A percentile compares a stretch with the other conserved stretches of the same genome.
Conservation (phyloP, 2,329 filamentous ascomycete genomes). For the Periconia sp. region DNA sequence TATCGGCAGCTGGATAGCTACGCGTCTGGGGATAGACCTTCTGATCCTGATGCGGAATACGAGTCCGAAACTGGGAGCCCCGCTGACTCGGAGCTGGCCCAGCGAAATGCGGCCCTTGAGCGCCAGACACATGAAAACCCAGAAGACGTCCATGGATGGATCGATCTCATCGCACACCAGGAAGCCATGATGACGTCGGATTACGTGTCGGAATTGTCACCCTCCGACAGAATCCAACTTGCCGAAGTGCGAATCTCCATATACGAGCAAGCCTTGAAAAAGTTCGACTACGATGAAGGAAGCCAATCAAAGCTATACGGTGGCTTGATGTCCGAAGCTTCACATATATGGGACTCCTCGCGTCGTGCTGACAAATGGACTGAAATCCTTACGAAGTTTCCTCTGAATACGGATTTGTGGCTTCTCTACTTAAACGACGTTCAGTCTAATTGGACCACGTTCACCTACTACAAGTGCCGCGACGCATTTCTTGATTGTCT, state of each 20-base stretch:
- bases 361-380: slow-evolving; percentile 67
- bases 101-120: slow-evolving; percentile 63
- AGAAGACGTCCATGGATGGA: slow-evolving; percentile 70
- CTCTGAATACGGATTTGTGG: slow-evolving; percentile 68
- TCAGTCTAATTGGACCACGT: slow-evolving; percentile 67
- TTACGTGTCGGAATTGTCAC: slow-evolving; percentile 50
- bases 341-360: slow-evolving; percentile 70
- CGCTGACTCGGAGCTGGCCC: slow-evolving; percentile 40
- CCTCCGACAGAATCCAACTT: slow-evolving; percentile 67
- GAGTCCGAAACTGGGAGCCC: slow-evolving; percentile 23
- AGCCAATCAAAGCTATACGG: slow-evolving; percentile 64
- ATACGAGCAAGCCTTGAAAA: slow-evolving; percentile 73
- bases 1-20: slow-evolving; percentile 43
- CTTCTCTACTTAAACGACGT: slow-evolving; percentile 69
- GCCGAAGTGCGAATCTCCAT: slow-evolving; percentile 80
- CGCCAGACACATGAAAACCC: slow-evolving; percentile 67
- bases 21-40: slow-evolving; percentile 9
- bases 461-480: slow-evolving; percentile 69
- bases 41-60: slow-evolving; percentile 43
- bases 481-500: slow-evolving; percentile 62
- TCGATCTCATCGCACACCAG: slow-evolving; percentile 78
- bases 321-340: slow-evolving; percentile 72
- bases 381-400: slow-evolving; percentile 58
- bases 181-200: slow-evolving; percentile 62
- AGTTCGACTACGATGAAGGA: slow-evolving; percentile 48